Conservation (phyloP, 148 eudicot species). For the Rhododendron ferrugineum region DNA sequence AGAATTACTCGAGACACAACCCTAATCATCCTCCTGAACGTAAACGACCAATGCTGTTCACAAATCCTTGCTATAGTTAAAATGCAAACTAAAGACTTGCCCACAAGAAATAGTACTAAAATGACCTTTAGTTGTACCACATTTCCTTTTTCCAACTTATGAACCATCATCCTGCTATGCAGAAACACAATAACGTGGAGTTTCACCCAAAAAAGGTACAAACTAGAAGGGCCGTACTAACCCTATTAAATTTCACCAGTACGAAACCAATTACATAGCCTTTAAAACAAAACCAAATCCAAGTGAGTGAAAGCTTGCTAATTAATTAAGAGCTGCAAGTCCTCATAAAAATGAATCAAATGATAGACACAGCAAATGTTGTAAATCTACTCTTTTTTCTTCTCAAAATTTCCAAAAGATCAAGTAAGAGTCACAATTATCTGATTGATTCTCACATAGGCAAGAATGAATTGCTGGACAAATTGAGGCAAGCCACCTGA, state of each 20-base stretch:
- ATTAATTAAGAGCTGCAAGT: not conserved
- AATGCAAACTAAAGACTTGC: not conserved
- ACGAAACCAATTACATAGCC: not conserved
- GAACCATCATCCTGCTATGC: not conserved
- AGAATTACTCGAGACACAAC: not conserved
- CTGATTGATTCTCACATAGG: not conserved
- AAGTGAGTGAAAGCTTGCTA: not conserved
- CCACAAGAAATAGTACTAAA: not conserved
- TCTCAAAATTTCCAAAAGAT: not conserved
- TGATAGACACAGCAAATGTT: not conserved
- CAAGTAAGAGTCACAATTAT: not conserved
- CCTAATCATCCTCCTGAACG: not conserved
- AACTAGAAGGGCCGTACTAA: not conserved
- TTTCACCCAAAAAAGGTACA: not conserved
- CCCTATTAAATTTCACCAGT: not conserved
- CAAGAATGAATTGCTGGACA: not conserved
- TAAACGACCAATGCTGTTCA: not conserved
- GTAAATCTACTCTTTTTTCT: not conserved
- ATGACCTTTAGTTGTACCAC: not conserved
- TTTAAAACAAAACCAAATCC: not conserved
- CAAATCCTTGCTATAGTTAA: not conserved
- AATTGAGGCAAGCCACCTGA: not conserved
- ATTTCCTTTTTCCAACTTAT: not conserved
- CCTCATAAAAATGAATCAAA: not conserved
- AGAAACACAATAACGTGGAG: not conserved